A percentile compares a stretch with the other conserved stretches of the same genome.
These are phyloP conservation scores for Pseudogymnoascus sp. DNA, from an alignment of 2,329 filamentous ascomycete genomes.

Conservation along the genomic window DNA sequence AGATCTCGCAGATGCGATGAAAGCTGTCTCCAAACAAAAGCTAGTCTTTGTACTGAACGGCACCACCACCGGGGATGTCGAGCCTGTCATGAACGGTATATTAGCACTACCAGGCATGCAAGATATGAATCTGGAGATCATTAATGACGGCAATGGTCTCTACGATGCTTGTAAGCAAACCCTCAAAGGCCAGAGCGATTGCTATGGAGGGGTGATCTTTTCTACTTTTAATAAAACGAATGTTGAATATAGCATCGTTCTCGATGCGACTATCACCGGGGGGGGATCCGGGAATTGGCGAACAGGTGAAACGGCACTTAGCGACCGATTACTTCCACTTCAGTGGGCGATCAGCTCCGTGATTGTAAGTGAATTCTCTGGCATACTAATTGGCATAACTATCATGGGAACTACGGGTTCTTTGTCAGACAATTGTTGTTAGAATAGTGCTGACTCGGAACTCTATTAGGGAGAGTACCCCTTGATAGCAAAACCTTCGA, in stretches of 20 bases:
- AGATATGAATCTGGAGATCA: conserved; percentile 9
- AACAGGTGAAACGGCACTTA: conserved; percentile 14
- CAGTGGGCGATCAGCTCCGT: conserved; percentile 22
- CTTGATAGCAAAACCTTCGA: conserved; percentile 16
- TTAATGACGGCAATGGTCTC: conserved; percentile 19
- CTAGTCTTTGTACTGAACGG: conserved; percentile 24
- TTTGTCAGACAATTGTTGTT: not conserved
- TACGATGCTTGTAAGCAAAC: conserved; percentile 22
- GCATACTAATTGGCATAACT: not conserved
- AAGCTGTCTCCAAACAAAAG: conserved; percentile 12
- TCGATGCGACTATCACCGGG: conserved; percentile 15
- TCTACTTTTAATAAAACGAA: conserved; percentile 20
- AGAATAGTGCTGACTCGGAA: not conserved
- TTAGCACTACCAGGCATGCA: conserved; percentile 16
- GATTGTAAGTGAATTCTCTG: conserved; percentile 12
- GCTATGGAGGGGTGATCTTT: conserved; percentile 23
- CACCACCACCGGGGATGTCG: conserved; percentile 14
- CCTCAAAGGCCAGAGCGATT: conserved; percentile 19
- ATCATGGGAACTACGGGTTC: not conserved
- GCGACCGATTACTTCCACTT: conserved; percentile 17
- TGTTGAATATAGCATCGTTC: conserved; percentile 21
- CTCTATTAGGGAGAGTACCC: conserved; percentile 14
- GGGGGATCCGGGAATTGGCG: conserved; percentile 10
- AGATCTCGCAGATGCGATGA: conserved; percentile 18
- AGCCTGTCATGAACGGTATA: conserved; percentile 20